Percentiles rank a stretch among this genome's conserved stretches.
phyloP scores from a whole-genome alignment of 2,329 filamentous ascomycete genomes.

The Aspergillus oerlinghausenensis region DNA sequence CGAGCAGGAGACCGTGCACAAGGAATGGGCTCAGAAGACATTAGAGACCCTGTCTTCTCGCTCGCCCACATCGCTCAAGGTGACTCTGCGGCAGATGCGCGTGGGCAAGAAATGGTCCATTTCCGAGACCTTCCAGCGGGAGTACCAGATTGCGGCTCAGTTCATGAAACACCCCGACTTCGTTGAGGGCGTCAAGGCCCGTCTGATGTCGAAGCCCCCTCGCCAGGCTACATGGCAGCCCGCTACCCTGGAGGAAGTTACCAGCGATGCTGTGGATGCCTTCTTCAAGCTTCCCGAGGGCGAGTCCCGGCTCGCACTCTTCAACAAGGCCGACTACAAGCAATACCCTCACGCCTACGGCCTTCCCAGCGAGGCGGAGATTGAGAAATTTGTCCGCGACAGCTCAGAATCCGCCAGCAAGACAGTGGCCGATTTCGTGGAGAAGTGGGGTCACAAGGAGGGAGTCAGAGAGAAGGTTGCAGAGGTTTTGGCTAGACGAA shows the following conservation, averaged over 20 bases:
- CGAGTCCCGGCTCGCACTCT: conserved; percentile 52
- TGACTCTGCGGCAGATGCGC: conserved; percentile 78
- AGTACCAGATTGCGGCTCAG: conserved; percentile 74
- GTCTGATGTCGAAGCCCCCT: conserved; percentile 67
- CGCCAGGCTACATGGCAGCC: conserved; percentile 72
- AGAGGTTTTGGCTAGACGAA: conserved; percentile 65
- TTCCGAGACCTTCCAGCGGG: conserved; percentile 74
- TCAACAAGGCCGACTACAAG: conserved; percentile 58
- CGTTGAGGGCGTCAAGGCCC: conserved; percentile 79
- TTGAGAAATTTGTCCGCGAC: conserved; percentile 42
- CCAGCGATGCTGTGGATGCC: conserved; percentile 52
- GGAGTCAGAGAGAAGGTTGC: conserved; percentile 64
- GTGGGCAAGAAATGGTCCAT: conserved; percentile 74
- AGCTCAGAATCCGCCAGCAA: conserved; percentile 50
- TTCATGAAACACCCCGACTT: conserved; percentile 96
- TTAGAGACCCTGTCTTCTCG: conserved; percentile 68
- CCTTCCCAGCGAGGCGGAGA: conserved; percentile 64
- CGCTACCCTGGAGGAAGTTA: conserved; percentile 64
- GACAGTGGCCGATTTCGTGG: conserved; percentile 60
- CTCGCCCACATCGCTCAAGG: conserved; percentile 82
- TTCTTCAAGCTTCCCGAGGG: conserved; percentile 62
- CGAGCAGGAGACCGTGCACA: conserved; percentile 49
- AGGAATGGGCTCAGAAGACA: conserved; percentile 75
- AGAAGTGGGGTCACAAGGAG: conserved; percentile 58
- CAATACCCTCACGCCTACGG: conserved; percentile 73